Evolutionary conservation across 1,284 basidiomycete species (phyloP).

Genomic region (Ustilago bromivora): DNA sequence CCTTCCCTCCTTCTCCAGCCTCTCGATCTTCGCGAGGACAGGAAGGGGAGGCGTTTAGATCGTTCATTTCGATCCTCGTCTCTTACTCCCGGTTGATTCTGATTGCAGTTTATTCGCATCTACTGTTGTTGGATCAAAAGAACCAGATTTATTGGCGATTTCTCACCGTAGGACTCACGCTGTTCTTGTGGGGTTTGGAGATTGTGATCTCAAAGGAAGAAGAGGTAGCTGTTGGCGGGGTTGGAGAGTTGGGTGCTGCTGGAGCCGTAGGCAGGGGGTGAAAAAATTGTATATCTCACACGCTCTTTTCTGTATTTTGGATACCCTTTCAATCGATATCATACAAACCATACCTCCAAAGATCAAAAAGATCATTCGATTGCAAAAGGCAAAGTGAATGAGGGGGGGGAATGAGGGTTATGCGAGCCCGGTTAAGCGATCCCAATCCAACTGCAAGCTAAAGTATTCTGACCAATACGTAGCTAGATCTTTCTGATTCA

Average conservation of each 20-base stretch:
- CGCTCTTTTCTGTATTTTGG: slow-evolving; percentile 4
- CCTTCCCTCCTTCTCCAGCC: neutral
- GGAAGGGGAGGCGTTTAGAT: slow-evolving; percentile 26
- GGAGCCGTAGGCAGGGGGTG: slow-evolving; percentile 9
- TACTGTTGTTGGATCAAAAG: slow-evolving; percentile 65
- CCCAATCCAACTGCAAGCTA: slow-evolving; percentile 44
- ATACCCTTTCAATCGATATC: neutral
- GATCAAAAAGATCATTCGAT: too few relatives aligned
- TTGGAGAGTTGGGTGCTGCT: slow-evolving; percentile 34
- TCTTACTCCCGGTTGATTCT: slow-evolving; percentile 64
- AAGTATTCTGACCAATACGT: slow-evolving; percentile 53
- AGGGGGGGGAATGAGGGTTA: neutral
- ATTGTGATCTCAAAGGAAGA: slow-evolving; percentile 59
- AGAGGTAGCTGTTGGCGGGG: slow-evolving; percentile 36
- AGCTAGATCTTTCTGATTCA: slow-evolving; percentile 45
- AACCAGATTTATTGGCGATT: slow-evolving; percentile 68
- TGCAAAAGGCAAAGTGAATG: too few relatives aligned
- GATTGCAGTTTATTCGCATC: slow-evolving; percentile 67
- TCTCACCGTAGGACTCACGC: slow-evolving; percentile 64
- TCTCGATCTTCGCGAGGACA: neutral
- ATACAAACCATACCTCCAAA: too few relatives aligned
- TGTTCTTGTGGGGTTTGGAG: slow-evolving; percentile 65
- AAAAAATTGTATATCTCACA: neutral
- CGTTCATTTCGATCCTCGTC: slow-evolving; percentile 56
- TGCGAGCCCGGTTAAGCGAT: slow-evolving; percentile 35